phyloP scores from a whole-genome alignment of 2,329 filamentous ascomycete genomes.

The Ophiostoma quercus region DNA sequence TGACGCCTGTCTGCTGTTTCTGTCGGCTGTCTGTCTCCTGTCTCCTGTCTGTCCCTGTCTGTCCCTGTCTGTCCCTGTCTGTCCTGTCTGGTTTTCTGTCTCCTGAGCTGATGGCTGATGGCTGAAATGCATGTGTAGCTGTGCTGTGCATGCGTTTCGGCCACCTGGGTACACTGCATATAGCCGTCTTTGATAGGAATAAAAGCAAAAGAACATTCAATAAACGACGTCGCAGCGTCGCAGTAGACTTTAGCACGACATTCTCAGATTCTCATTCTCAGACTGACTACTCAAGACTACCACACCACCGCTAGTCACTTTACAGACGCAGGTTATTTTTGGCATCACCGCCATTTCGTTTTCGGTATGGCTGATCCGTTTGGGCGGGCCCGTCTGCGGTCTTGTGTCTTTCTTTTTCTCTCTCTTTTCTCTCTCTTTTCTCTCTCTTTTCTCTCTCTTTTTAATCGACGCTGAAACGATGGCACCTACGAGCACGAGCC shows the following conservation, averaged over 20 bases:
- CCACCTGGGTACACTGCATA: background rate
- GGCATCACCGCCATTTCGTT: slow-evolving; percentile 24
- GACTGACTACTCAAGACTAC: background rate
- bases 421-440: slow-evolving; percentile 15
- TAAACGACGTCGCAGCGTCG: background rate
- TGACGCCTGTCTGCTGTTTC: slow-evolving; percentile 3
- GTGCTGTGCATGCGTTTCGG: background rate
- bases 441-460: background rate
- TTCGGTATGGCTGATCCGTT: slow-evolving; percentile 20
- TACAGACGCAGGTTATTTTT: slow-evolving; percentile 24
- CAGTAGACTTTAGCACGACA: background rate
- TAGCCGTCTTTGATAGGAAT: background rate
- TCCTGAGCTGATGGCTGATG: background rate
- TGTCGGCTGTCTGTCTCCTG: background rate
- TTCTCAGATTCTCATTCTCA: background rate
- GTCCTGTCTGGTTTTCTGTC: no score
- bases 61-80: no score
- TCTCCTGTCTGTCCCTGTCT: no score
- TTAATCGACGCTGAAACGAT: background rate
- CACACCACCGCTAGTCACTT: background rate
- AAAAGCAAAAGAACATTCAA: no score
- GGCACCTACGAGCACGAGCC: slow-evolving; percentile 15
- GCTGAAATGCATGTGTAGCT: background rate
- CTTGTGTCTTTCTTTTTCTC: background rate
- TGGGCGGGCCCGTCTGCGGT: slow-evolving; percentile 19